phyloP scores from a whole-genome alignment of 805 yeast species.

The Pichia heedii region DNA sequence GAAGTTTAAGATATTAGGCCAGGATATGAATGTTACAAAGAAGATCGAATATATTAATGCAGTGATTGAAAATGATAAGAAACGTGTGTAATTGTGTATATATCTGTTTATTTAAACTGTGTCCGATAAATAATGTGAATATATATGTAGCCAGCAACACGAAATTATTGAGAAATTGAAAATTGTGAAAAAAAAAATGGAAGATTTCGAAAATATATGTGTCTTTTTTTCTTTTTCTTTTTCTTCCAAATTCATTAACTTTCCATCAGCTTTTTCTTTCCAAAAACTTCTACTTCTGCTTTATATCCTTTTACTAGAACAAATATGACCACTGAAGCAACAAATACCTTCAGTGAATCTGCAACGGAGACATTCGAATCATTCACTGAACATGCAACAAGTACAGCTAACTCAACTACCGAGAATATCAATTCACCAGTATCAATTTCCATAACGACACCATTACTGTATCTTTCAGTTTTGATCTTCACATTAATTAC shows the following conservation, averaged over 20 bases:
- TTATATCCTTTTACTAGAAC: no score
- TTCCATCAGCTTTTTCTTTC: background rate
- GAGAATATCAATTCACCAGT: background rate
- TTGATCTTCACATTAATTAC: conserved; percentile 55
- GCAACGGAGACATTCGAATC: background rate
- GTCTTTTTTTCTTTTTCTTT: background rate
- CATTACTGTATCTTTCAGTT: conserved; percentile 65
- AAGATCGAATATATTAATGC: conserved; percentile 34
- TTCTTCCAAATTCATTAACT: background rate
- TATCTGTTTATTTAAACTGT: background rate
- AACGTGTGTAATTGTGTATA: background rate
- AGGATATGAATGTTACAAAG: conserved; percentile 31
- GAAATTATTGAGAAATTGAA: background rate
- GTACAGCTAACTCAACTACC: conserved; percentile 2
- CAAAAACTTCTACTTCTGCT: background rate
- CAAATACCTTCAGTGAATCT: background rate
- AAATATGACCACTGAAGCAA: background rate
- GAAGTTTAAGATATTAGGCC: conserved; percentile 39
- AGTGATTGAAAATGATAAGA: conserved; percentile 5
- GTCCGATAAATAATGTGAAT: background rate
- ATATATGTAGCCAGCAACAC: background rate
- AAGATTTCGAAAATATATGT: background rate
- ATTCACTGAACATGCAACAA: background rate
- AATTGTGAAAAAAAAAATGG: background rate
- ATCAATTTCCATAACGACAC: conserved; percentile 55